These are phyloP conservation scores for Arthrobotrys iridis DNA, from an alignment of 2,329 filamentous ascomycete species.

Conservation along the genomic window DNA sequence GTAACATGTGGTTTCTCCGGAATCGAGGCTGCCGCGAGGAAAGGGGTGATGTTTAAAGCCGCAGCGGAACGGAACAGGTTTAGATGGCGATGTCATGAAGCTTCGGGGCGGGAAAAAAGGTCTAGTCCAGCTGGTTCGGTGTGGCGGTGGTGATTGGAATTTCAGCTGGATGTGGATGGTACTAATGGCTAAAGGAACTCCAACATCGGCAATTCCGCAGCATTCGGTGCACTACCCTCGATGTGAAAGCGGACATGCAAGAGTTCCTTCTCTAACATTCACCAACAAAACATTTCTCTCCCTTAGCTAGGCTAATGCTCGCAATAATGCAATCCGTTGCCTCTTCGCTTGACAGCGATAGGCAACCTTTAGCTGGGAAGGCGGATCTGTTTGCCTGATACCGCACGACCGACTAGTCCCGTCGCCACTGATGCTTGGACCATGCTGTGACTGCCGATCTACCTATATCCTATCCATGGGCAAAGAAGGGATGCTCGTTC, in stretches of 20 bases:
- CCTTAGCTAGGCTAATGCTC: constrained; percentile 12
- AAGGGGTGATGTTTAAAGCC: constrained; percentile 24
- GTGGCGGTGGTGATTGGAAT: constrained; percentile 50
- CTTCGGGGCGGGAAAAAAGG: constrained; percentile 18
- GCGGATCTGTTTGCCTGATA: constrained; percentile 49
- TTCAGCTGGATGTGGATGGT: constrained; percentile 51
- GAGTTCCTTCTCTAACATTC: constrained; percentile 21
- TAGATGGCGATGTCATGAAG: constrained; percentile 31
- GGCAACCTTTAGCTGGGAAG: constrained; percentile 38
- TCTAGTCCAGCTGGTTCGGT: constrained; percentile 24
- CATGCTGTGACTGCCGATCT: constrained; percentile 21
- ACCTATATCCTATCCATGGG: not conserved
- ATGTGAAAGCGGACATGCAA: constrained; percentile 39
- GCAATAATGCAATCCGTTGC: constrained; percentile 22
- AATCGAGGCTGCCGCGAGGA: constrained; percentile 5
- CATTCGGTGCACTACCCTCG: constrained; percentile 10
- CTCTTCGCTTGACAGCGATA: constrained; percentile 23
- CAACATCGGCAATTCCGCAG: constrained; percentile 51
- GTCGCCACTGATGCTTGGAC: constrained; percentile 40
- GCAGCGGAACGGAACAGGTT: constrained; percentile 38
- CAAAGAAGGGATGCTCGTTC: constrained; percentile 31
- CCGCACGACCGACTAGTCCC: constrained; percentile 13
- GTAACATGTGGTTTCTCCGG: constrained; percentile 8
- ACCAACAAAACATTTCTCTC: constrained; percentile 19
- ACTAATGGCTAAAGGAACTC: constrained; percentile 24